A percentile compares a stretch with the other conserved stretches of the same genome.
Conservation (phyloP, 1,284 basidiomycete species). For the Coniferiporia sulphurascens region DNA sequence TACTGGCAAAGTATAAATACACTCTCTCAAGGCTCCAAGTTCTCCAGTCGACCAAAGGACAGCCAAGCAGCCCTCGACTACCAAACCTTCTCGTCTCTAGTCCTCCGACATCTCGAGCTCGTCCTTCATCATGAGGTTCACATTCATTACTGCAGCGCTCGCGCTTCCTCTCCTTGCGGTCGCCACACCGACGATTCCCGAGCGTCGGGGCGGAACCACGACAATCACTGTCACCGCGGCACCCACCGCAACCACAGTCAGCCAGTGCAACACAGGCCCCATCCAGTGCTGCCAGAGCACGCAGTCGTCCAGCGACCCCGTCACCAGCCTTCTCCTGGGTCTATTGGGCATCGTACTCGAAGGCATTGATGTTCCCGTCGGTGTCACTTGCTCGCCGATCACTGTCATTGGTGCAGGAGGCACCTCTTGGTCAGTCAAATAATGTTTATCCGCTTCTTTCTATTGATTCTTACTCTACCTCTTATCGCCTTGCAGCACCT, state of each 20-base stretch:
- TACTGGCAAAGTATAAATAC: neutral
- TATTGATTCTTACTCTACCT: neutral
- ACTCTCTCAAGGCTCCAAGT: neutral
- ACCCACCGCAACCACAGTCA: slow-evolving; percentile 23
- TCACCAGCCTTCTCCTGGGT: slow-evolving; percentile 24
- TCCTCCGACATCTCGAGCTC: neutral
- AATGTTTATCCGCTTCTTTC: neutral
- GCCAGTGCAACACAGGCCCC: slow-evolving; percentile 24
- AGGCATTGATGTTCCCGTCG: slow-evolving; percentile 26
- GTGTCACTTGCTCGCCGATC: slow-evolving; percentile 30
- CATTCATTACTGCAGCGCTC: slow-evolving; percentile 3
- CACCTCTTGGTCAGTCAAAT: slow-evolving; percentile 12
- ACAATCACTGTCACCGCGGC: slow-evolving; percentile 25
- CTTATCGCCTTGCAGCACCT: slow-evolving; percentile 19
- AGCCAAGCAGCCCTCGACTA: neutral
- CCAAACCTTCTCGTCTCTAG: neutral
- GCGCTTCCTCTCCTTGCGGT: slow-evolving; percentile 16
- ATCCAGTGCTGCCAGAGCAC: slow-evolving; percentile 30
- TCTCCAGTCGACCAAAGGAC: slow-evolving; percentile 2
- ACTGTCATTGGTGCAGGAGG: slow-evolving; percentile 29
- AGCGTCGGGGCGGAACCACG: neutral
- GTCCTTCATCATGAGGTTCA: slow-evolving; percentile 13
- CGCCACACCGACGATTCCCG: slow-evolving; percentile 8
- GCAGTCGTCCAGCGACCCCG: slow-evolving; percentile 23
- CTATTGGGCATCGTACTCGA: slow-evolving; percentile 28